A percentile compares a stretch with the other conserved stretches of the same genome.
Evolutionary conservation across 495 filamentous ascomycete species (phyloP).

Genomic region (Penicillium herquei): DNA sequence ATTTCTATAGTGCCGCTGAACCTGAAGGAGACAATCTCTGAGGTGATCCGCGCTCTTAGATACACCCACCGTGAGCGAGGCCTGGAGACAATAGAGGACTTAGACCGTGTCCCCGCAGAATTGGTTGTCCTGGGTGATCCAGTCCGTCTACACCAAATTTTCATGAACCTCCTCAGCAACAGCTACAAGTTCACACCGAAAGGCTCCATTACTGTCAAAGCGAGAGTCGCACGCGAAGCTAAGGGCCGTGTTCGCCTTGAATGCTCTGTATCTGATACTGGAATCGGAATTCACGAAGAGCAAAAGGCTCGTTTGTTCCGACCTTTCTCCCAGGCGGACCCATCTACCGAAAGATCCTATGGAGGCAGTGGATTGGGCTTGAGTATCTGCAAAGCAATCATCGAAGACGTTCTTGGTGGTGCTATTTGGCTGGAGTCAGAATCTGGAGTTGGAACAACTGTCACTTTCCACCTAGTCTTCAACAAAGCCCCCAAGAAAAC

Average conservation of each 20-base stretch:
- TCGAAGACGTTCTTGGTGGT: constrained; percentile 86
- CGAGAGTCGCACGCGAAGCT: constrained; percentile 66
- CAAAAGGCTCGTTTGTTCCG: constrained; percentile 83
- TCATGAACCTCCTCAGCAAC: constrained; percentile 91
- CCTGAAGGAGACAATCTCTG: constrained; percentile 79
- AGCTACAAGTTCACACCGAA: constrained; percentile 91
- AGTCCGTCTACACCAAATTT: constrained; percentile 85
- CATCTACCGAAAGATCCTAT: constrained; percentile 81
- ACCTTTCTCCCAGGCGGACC: constrained; percentile 88
- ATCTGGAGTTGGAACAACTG: constrained; percentile 75
- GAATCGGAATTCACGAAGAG: constrained; percentile 81
- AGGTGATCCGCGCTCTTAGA: constrained; percentile 80
- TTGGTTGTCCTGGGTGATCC: constrained; percentile 88
- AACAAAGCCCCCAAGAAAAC: constrained; percentile 67
- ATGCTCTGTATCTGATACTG: constrained; percentile 86
- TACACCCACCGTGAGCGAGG: constrained; percentile 81
- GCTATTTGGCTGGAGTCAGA: constrained; percentile 78
- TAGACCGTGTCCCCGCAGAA: constrained; percentile 61
- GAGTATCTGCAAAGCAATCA: constrained; percentile 92
- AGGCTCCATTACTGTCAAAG: constrained; percentile 78
- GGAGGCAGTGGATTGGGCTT: constrained; percentile 88
- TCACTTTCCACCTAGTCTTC: constrained; percentile 80
- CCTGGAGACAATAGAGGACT: constrained; percentile 68
- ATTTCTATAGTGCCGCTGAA: constrained; percentile 84
- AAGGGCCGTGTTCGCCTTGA: constrained; percentile 68